Conservation (phyloP, 257 asterid genomes). For the Solanum habrochaites region DNA sequence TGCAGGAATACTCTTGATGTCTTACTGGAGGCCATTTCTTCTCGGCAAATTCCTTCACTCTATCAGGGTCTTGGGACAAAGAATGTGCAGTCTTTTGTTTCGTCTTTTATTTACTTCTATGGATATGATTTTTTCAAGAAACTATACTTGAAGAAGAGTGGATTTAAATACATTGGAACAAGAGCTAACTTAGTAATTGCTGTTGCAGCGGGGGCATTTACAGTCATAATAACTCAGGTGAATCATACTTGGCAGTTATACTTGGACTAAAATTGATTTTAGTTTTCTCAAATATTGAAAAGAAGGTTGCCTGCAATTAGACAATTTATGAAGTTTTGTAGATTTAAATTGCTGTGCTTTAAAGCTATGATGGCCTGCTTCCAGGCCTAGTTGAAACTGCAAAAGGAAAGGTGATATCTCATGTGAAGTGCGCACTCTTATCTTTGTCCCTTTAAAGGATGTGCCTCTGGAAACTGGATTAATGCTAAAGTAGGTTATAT, state of each 20-base stretch:
- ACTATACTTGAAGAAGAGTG: constrained; percentile 58
- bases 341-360: not conserved
- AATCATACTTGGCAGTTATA: constrained; percentile 2
- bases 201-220: constrained; percentile 83
- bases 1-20: constrained; percentile 82
- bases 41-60: constrained; percentile 48
- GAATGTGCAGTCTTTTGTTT: constrained; percentile 79
- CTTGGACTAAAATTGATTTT: not conserved
- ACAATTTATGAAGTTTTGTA: not conserved
- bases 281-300: not conserved
- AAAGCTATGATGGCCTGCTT: not conserved
- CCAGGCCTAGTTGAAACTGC: not conserved
- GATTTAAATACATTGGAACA: constrained; percentile 74
- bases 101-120: constrained; percentile 74
- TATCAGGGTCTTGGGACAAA: constrained; percentile 91
- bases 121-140: constrained; percentile 82
- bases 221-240: constrained; percentile 71
- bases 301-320: not conserved
- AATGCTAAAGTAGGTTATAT: not conserved
- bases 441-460: not conserved
- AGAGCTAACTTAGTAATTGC: constrained; percentile 78
- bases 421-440: not conserved
- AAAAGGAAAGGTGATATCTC: not conserved
- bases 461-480: not conserved
- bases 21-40: constrained; percentile 78